Percentiles rank a stretch among this genome's conserved stretches.
phyloP scores from a whole-genome alignment of 2,329 filamentous ascomycete species.

The Sporothrix mexicana region DNA sequence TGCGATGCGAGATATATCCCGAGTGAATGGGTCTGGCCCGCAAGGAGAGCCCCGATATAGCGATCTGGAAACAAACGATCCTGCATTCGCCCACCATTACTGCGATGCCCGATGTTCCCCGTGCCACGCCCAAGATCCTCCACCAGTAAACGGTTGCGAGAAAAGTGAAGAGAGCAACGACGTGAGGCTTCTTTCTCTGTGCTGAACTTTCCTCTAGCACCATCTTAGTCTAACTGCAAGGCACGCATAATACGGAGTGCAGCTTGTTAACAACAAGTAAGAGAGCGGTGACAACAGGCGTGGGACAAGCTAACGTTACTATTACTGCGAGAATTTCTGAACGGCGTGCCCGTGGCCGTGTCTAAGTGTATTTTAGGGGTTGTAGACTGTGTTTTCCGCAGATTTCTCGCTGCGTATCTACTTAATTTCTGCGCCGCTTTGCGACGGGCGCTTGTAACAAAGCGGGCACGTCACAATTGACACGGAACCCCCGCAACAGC shows the following conservation, averaged over 20 bases:
- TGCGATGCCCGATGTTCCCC: conserved; percentile 3
- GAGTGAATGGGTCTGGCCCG: background rate
- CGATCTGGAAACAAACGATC: background rate
- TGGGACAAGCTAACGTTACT: conserved; percentile 15
- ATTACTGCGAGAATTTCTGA: conserved; percentile 27
- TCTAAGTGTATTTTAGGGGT: too few relatives aligned
- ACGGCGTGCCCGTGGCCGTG: background rate
- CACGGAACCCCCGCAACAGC: conserved; percentile 29
- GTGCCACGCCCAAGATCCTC: background rate
- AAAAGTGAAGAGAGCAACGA: background rate
- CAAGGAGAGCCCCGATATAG: background rate
- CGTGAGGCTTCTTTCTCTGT: background rate
- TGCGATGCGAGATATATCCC: background rate
- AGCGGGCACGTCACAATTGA: background rate
- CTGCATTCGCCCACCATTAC: too few relatives aligned
- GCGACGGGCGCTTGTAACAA: conserved; percentile 9
- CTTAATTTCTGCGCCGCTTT: background rate
- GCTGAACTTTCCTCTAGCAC: too few relatives aligned
- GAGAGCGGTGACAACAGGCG: conserved; percentile 14
- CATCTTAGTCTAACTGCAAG: background rate
- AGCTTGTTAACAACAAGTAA: background rate
- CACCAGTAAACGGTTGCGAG: background rate
- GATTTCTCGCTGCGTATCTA: too few relatives aligned
- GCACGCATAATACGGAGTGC: background rate
- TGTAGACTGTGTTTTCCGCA: too few relatives aligned